Percentiles rank a stretch among this genome's conserved stretches.
Evolutionary conservation across 164 flowering plant genomes (phyloP).

Genomic region (Magnolia officinalis): DNA sequence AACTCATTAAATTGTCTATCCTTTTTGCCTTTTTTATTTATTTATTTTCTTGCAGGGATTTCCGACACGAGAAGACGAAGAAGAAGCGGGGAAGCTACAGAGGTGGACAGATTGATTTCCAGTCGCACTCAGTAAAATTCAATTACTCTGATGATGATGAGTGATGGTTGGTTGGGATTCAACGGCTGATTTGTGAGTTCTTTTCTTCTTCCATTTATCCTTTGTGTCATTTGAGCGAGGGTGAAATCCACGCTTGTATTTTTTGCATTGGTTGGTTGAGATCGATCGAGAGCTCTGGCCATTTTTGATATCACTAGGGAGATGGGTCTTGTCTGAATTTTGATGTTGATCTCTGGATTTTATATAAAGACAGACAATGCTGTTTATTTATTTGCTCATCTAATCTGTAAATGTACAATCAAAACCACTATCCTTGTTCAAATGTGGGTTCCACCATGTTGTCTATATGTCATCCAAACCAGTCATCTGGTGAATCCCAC

Average conservation of each 20-base stretch:
- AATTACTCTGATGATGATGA: constrained; percentile 68
- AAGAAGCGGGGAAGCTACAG: constrained; percentile 90
- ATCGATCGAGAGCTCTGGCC: neutral
- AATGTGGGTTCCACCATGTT: no score
- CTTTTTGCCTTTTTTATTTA: no score
- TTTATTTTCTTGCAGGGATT: constrained; percentile 43
- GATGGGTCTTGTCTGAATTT: neutral
- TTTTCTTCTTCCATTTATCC: neutral
- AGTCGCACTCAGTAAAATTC: constrained; percentile 81
- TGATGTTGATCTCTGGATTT: neutral
- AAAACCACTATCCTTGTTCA: no score
- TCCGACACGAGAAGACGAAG: constrained; percentile 91
- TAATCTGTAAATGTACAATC: no score
- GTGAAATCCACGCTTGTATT: neutral
- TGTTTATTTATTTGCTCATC: neutral
- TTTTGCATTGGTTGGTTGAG: neutral
- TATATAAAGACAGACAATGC: neutral
- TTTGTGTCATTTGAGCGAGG: neutral
- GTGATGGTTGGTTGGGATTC: neutral
- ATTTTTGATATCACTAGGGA: neutral
- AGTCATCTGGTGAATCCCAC: no score
- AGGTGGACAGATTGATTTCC: constrained; percentile 85
- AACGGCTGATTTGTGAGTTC: neutral
- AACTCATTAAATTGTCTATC: no score
- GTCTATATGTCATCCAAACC: no score